Evolutionary conservation across 768 basidiomycete species (phyloP).

Genomic region (Leccinum rimulosum): DNA sequence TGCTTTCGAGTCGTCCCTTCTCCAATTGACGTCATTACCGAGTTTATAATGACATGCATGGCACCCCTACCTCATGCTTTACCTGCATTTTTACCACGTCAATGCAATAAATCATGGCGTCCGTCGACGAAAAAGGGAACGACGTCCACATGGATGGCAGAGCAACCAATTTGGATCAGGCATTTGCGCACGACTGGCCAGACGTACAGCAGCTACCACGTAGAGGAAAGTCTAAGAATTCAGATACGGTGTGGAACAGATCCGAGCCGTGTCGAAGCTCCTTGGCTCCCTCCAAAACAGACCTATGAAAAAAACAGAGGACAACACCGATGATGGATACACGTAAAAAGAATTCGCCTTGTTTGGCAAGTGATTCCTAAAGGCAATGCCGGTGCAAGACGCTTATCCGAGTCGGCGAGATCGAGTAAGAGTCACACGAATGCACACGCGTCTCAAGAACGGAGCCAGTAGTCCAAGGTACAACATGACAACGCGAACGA

Average conservation of each 20-base stretch:
- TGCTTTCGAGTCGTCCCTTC: not conserved
- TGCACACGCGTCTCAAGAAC: not conserved
- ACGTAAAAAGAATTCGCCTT: constrained; percentile 2
- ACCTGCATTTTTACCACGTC: not conserved
- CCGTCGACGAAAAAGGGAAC: not conserved
- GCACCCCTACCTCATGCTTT: not conserved
- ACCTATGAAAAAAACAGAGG: not conserved
- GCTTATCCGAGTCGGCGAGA: not conserved
- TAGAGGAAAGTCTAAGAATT: not conserved
- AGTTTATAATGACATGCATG: not conserved
- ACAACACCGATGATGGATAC: constrained; percentile 1
- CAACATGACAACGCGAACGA: not conserved
- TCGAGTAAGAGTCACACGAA: not conserved
- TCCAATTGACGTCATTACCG: not conserved
- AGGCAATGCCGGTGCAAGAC: not conserved
- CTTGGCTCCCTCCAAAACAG: not conserved
- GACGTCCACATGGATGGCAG: not conserved
- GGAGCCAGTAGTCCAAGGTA: not conserved
- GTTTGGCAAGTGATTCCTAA: not conserved
- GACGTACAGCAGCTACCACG: not conserved
- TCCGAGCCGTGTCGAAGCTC: constrained; percentile 1
- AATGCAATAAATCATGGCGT: not conserved
- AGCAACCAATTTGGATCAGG: not conserved
- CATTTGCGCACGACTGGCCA: not conserved
- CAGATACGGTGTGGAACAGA: not conserved